Conservation (phyloP, 2,329 filamentous ascomycete species). For the Colletotrichum kahawae region DNA sequence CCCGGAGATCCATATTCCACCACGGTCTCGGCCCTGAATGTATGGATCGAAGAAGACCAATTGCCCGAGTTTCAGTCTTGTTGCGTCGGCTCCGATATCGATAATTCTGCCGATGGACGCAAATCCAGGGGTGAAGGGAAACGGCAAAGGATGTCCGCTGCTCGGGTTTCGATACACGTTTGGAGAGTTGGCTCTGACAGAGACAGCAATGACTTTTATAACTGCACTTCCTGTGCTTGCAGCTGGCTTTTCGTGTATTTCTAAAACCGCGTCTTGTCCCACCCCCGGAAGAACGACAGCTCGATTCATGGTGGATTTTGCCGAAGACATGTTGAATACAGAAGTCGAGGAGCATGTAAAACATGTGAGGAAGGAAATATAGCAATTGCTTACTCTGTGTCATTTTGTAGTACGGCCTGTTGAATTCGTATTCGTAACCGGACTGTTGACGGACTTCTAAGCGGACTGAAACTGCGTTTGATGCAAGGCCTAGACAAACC, state of each 20-base stretch:
- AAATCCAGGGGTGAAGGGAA: slow-evolving; percentile 36
- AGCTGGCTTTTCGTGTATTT: neutral
- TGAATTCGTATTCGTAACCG: neutral
- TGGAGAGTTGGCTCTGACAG: neutral
- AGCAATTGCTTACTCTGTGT: neutral
- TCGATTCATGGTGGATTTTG: neutral
- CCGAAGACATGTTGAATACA: neutral
- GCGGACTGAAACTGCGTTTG: neutral
- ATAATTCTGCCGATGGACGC: slow-evolving; percentile 39
- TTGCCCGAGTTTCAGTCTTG: slow-evolving; percentile 32
- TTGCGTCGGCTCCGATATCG: slow-evolving; percentile 36
- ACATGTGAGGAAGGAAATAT: neutral
- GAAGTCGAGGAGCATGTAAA: neutral
- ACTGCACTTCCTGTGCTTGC: neutral
- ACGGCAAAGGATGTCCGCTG: slow-evolving; percentile 24
- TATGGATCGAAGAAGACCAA: slow-evolving; percentile 37
- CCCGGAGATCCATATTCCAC: slow-evolving; percentile 30
- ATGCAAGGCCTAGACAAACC: neutral
- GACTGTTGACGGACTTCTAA: neutral
- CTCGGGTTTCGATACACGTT: neutral
- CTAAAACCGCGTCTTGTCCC: neutral
- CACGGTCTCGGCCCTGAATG: slow-evolving; percentile 33
- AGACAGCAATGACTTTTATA: neutral
- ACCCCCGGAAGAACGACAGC: neutral
- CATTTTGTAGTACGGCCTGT: neutral